Conservation (phyloP, 305 asterid species). For the Fraxinus floribunda region DNA sequence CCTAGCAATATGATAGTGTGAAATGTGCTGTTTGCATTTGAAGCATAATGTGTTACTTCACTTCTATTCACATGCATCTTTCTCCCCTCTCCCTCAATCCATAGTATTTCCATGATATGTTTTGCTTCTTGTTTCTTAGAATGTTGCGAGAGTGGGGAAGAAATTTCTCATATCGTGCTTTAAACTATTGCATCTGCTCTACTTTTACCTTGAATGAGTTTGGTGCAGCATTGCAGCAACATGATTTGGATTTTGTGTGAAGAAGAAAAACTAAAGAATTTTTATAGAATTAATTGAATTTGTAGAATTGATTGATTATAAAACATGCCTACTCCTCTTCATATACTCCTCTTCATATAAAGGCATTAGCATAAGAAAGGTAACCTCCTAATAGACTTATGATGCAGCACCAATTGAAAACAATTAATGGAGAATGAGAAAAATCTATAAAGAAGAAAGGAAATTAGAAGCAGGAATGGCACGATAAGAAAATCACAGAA, state of each 20-base stretch:
- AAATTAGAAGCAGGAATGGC: too few species aligned
- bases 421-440: too few species aligned
- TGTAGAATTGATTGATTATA: not conserved
- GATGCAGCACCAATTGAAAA: too few species aligned
- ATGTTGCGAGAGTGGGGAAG: not conserved
- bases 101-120: not conserved
- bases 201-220: not conserved
- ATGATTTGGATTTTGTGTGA: not conserved
- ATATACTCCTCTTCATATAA: not conserved
- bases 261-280: not conserved
- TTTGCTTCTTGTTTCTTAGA: not conserved
- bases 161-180: not conserved
- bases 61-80: not conserved
- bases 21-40: constrained; percentile 9
- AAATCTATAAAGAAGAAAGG: too few species aligned
- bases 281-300: not conserved
- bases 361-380: not conserved
- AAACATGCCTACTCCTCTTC: too few species aligned
- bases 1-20: not conserved
- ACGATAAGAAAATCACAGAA: too few species aligned
- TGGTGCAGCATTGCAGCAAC: not conserved
- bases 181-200: not conserved
- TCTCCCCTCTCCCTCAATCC: not conserved
- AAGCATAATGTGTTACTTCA: not conserved
- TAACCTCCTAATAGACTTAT: not conserved